Base-by-base conservation (phyloP, 495 filamentous ascomycete species). In the Annulohypoxylon nitens region DNA sequence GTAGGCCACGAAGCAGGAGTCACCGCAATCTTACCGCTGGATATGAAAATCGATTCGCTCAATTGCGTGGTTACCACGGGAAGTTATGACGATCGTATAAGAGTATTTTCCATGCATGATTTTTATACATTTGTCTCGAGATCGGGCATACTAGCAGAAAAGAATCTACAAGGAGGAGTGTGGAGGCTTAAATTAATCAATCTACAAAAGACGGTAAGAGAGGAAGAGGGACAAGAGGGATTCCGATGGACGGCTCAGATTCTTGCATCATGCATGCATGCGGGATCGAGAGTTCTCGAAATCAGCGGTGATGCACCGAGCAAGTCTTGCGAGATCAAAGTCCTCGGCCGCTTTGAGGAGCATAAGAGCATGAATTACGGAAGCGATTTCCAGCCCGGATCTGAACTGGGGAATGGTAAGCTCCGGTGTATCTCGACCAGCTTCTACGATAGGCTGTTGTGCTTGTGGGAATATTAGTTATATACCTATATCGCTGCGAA, bases 351-450 rank as follows among this genome's bases (percentile, higher is more conserved):
- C 71, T 96, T 96, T 75, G 92, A 92, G 64, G 93, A 94, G 78
- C 93, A 98, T 81, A 84, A 93, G 82, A 97, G 94, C 78, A 97
- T 98, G 95, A 96, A 95, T 75, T 99, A 99, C 80, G 95, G 91
- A 12, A 92, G 92, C 69, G 93, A 94, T 83, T 87, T 92, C 30
- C 89, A 90, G 81, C 82, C 85, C 12, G 74, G 67, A 25, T 54
- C 41, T 30, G 67, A 68, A 66, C 69, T 62, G 26, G 61, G 36
- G 36, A 73, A 79, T 36, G 39, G 59, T 63, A 78, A 65, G 12
- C 61, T 88, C 54, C 76, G 86, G 3, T 85, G 89, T 71, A 85
- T 97, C 9, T 94, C 92, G 26, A 95, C 93, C 23, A 97, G 94
- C 81, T 97, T 97, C 76, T 97, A 97, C 78, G 94, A 97, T 82